Evolutionary conservation across 179 eudicot species (phyloP).

Genomic region (Beta corolliflora): DNA sequence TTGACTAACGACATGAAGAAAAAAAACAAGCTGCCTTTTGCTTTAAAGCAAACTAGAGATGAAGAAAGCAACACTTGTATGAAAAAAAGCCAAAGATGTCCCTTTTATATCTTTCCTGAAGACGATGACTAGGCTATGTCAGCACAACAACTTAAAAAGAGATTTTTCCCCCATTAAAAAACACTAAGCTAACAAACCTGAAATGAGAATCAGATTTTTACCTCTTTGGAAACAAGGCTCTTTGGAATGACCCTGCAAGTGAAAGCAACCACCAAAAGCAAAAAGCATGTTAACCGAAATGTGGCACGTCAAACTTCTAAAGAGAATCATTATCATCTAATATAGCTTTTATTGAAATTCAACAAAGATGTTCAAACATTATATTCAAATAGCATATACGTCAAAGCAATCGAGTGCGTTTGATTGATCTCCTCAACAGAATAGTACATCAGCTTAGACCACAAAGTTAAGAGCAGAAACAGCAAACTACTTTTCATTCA

Average conservation of each 20-base stretch:
- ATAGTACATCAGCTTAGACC: background rate
- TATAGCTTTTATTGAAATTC: conserved; percentile 17
- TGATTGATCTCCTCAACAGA: conserved; percentile 6
- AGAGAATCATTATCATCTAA: conserved; percentile 15
- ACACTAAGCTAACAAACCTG: conserved; percentile 9
- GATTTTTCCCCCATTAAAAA: background rate
- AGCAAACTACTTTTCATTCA: background rate
- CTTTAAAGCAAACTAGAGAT: conserved; percentile 29
- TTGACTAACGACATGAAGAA: conserved; percentile 29
- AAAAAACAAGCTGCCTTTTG: conserved; percentile 19
- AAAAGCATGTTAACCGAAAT: conserved; percentile 27
- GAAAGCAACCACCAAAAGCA: conserved; percentile 22
- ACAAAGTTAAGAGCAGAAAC: conserved; percentile 3
- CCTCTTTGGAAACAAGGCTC: conserved; percentile 93
- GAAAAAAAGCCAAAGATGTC: conserved; percentile 14
- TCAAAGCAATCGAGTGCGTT: conserved; percentile 20
- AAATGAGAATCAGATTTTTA: conserved; percentile 37
- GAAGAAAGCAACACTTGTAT: conserved; percentile 28
- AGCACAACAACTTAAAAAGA: conserved; percentile 22
- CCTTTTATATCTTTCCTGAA: conserved; percentile 4
- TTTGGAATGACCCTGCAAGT: conserved; percentile 85
- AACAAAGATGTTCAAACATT: conserved; percentile 25
- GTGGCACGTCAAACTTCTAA: conserved; percentile 24
- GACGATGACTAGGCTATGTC: conserved; percentile 30
- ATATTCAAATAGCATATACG: conserved; percentile 20